Conservation (phyloP, 768 basidiomycete genomes). For the Termitomyces sp. region DNA sequence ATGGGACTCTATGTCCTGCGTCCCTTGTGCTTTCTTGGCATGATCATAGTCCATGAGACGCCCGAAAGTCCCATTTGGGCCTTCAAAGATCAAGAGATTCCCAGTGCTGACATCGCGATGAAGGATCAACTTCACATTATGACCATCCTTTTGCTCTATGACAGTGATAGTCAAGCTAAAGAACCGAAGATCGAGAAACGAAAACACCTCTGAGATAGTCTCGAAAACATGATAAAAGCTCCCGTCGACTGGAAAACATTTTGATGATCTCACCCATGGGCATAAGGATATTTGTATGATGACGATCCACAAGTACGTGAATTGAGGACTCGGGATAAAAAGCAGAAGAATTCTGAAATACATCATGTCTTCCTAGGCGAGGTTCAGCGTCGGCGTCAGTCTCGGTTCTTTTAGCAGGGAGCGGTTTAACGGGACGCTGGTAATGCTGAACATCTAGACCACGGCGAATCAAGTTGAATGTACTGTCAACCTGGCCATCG, state of each 20-base stretch:
- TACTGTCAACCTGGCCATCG: not conserved
- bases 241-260: not conserved
- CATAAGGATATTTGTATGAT: not conserved
- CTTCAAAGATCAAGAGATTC: slow-evolving; percentile 1
- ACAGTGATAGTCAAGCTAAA: not conserved
- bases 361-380: not conserved
- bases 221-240: not conserved
- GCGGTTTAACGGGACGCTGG: not conserved
- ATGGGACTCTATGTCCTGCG: not conserved
- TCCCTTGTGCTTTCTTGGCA: not conserved
- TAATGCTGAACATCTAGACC: not conserved
- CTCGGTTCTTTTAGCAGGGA: not conserved
- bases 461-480: not conserved
- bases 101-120: not conserved
- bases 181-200: not conserved
- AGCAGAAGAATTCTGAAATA: not conserved
- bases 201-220: not conserved
- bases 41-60: slow-evolving; percentile 4
- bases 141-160: not conserved
- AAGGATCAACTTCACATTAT: not conserved
- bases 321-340: not conserved
- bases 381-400: not conserved
- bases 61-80: not conserved
- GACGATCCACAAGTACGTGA: not conserved
- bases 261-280: not conserved